Conservation (phyloP, 345 rosid genomes). For the Citropsis articulata region DNA sequence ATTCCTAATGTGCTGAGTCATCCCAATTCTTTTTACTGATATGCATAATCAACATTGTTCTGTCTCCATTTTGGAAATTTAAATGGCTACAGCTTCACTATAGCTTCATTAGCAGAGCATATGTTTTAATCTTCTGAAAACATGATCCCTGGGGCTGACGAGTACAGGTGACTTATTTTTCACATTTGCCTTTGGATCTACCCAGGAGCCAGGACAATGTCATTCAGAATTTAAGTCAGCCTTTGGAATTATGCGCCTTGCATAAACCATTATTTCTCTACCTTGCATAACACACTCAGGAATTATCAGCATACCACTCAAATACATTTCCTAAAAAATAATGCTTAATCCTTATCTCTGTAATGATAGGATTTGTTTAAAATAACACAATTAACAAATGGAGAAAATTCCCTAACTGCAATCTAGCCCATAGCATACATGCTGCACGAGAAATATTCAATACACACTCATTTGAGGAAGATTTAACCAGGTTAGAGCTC, state of each 20-base stretch:
- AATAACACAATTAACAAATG: background rate
- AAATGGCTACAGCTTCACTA: background rate
- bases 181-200: background rate
- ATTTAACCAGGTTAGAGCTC: background rate
- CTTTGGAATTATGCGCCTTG: background rate
- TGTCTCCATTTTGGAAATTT: background rate
- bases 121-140: background rate
- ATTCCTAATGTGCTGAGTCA: background rate
- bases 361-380: background rate
- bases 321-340: background rate
- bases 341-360: background rate
- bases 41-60: background rate
- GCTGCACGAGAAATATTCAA: background rate
- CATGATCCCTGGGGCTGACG: background rate
- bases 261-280: background rate
- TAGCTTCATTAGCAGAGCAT: background rate
- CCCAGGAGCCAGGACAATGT: background rate
- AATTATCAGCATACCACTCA: background rate
- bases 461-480: background rate
- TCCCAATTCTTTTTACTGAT: background rate
- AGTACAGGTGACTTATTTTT: background rate
- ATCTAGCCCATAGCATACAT: background rate
- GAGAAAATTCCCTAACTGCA: background rate
- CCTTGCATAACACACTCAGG: background rate
- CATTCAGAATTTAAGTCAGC: background rate